Conservation (phyloP, 345 rosid genomes). For the Citrus medica region DNA sequence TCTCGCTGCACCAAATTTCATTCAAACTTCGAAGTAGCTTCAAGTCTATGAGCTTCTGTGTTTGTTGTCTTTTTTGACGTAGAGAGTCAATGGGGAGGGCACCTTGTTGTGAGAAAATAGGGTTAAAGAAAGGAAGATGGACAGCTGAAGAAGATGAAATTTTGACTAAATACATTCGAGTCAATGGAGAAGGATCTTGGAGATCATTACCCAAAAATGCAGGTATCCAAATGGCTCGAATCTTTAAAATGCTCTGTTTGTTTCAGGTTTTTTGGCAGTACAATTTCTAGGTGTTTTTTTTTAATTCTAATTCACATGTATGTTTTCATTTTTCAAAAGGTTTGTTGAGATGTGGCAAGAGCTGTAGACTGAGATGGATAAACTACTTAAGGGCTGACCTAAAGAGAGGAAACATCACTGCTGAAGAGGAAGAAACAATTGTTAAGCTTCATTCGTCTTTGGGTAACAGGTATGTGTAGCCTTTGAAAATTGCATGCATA, state of each 20-base stretch:
- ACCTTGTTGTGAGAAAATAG: slow-evolving; percentile 86
- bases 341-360: slow-evolving; percentile 85
- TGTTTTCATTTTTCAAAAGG: slow-evolving; percentile 30
- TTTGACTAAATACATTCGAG: slow-evolving; percentile 55
- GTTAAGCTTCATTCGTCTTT: slow-evolving; percentile 63
- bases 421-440: slow-evolving; percentile 71
- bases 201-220: slow-evolving; percentile 84
- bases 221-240: slow-evolving; percentile 32
- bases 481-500: neutral
- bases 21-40: neutral
- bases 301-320: neutral
- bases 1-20: neutral
- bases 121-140: slow-evolving; percentile 87
- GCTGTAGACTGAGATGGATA: slow-evolving; percentile 93
- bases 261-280: too few species aligned
- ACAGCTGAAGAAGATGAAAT: slow-evolving; percentile 76
- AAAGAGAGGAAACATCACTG: slow-evolving; percentile 80
- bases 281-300: too few species aligned
- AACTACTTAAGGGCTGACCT: slow-evolving; percentile 75
- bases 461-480: slow-evolving; percentile 61
- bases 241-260: neutral
- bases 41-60: neutral
- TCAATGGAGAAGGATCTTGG: slow-evolving; percentile 88
- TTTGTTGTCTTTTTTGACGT: neutral
- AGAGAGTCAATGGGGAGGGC: slow-evolving; percentile 65